phyloP scores from a whole-genome alignment of 345 rosid genomes.

The Heritiera littoralis region DNA sequence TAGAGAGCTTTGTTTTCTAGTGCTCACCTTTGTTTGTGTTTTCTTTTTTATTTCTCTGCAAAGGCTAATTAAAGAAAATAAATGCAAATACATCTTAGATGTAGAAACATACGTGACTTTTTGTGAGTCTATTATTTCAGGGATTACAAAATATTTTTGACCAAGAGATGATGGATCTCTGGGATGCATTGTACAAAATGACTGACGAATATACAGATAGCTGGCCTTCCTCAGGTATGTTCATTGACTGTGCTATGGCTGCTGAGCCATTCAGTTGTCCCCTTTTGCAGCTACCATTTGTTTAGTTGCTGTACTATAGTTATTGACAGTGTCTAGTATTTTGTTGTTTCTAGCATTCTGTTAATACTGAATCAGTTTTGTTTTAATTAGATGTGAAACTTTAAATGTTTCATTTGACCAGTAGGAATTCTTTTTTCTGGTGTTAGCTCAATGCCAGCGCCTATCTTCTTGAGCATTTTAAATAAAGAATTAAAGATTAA shows the following conservation, averaged over 20 bases:
- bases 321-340: not conserved
- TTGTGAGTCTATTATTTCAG: slow-evolving; percentile 43
- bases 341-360: not conserved
- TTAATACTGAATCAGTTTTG: not conserved
- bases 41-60: not conserved
- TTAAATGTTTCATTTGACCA: not conserved
- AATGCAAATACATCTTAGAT: slow-evolving; percentile 5
- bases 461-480: not conserved
- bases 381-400: not conserved
- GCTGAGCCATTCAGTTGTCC: slow-evolving; percentile 16
- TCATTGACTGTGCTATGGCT: not conserved
- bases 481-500: not conserved
- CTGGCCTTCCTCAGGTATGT: slow-evolving; percentile 84
- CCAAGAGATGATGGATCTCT: slow-evolving; percentile 40
- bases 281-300: slow-evolving; percentile 9
- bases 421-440: not conserved
- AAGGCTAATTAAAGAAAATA: not conserved
- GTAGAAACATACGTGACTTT: not conserved
- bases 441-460: not conserved
- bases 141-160: slow-evolving; percentile 58
- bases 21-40: too few relatives aligned
- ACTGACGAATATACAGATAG: slow-evolving; percentile 79
- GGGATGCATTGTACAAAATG: slow-evolving; percentile 65
- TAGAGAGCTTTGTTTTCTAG: not conserved
- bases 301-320: slow-evolving; percentile 8